Evolutionary conservation across 108 stramenopile species (phyloP).

Genomic region (Pseudonitzschia pungens): DNA sequence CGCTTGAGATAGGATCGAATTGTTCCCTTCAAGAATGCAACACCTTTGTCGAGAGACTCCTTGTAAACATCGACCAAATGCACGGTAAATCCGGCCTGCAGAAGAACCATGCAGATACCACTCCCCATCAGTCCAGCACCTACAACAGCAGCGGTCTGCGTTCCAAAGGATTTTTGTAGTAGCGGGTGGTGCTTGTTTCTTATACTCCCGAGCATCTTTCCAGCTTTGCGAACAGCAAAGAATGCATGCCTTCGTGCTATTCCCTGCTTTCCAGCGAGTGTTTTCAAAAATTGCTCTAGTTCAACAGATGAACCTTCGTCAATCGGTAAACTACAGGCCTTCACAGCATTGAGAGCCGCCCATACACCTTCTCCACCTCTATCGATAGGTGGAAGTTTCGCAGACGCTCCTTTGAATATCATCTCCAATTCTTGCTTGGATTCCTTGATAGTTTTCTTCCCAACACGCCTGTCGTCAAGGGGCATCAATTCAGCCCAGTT

Average conservation of each 20-base stretch:
- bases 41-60: constrained; percentile 66
- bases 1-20: constrained; percentile 58
- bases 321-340: constrained; percentile 64
- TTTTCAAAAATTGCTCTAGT: constrained; percentile 57
- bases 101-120: constrained; percentile 93
- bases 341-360: constrained; percentile 75
- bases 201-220: constrained; percentile 41
- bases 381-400: constrained; percentile 62
- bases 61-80: constrained; percentile 83
- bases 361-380: constrained; percentile 74
- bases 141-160: constrained; percentile 67
- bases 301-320: constrained; percentile 73
- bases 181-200: constrained; percentile 24
- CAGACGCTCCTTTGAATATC: constrained; percentile 58
- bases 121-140: constrained; percentile 97
- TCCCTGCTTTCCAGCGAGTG: constrained; percentile 71
- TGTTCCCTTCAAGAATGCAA: constrained; percentile 55
- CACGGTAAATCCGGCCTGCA: constrained; percentile 86
- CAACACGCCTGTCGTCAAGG: constrained; percentile 51
- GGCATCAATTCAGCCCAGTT: constrained; percentile 52
- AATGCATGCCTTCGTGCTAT: constrained; percentile 90
- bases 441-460: constrained; percentile 38
- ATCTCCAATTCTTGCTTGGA: constrained; percentile 43
- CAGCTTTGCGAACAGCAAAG: constrained; percentile 88
- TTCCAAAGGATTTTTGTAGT: constrained; percentile 17